Base-by-base conservation (phyloP, 2,329 filamentous ascomycete genomes). In the Botryosphaeria dothidea region DNA sequence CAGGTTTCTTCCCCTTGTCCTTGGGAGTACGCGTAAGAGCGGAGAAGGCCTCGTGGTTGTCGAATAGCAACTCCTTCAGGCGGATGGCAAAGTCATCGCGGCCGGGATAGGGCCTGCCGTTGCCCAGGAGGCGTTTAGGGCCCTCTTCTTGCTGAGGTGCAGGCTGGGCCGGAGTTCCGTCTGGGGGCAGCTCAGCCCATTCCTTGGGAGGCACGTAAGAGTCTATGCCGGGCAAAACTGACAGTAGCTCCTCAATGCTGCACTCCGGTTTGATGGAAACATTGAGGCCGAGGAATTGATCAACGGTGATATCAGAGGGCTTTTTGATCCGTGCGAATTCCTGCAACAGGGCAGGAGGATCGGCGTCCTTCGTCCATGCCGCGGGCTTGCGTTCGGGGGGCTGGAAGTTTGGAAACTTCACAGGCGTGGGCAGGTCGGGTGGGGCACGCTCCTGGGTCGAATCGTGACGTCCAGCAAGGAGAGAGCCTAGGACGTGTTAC, bases 11-110 rank as follows among this genome's bases (percentile, higher is more conserved):
- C 4, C 80, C 80, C 31, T 52, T 52, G 29, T 80, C 77, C 25
- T 75, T 76, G 13, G 80, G 79, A 56, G 83, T 78, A 11, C 85
- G 80, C 38, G 80, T 79, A 61, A 88, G 78, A 56, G 82, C 82
- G n/a, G 83, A 79, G 70, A 86, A 88, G 1, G 82, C 85, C 70
- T 84, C 83, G 65, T 85, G 81, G 67, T 88, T 88, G 36, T 83
- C 81, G 64, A 83, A 75, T 4, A 78, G 71, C 17, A 89, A 73
- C 69, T 89, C 87, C 31, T 77, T 79, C 25, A 80, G 75, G 34
- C 84, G 75, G 7, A 76, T 64, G 51, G 82, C 79, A 68, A 83
- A 87, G 45, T 82, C 81, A 62, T 81, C 80, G 45, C 78, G 80
- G 25, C 79, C 73, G 25, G 83, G 83, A 54, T 79, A 79, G 13